phyloP scores from a whole-genome alignment of 495 filamentous ascomycete species.

The Aspergillus cavernicola region DNA sequence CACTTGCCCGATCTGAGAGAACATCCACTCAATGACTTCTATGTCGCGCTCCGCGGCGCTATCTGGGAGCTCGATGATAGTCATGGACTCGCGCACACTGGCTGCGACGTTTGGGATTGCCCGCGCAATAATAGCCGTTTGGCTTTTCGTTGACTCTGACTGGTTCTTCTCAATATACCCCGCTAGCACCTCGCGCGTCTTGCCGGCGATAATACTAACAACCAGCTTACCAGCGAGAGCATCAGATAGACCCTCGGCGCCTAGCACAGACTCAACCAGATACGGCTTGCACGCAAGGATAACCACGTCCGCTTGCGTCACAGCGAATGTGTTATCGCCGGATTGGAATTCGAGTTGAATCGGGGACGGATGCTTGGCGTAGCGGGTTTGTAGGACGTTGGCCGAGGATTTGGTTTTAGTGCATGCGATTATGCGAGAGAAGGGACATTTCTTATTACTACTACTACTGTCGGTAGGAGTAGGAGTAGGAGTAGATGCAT shows the following conservation, averaged over 20 bases:
- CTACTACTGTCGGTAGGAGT: no score
- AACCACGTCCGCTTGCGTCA: neutral
- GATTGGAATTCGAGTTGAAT: neutral
- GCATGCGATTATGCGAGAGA: neutral
- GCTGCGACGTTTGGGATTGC: slow-evolving; percentile 41
- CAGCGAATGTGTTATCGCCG: neutral
- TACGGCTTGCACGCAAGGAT: slow-evolving; percentile 5
- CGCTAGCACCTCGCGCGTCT: neutral
- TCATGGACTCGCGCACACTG: slow-evolving; percentile 34
- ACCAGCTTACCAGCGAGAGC: neutral
- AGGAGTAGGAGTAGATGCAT: neutral
- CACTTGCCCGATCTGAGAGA: slow-evolving; percentile 34
- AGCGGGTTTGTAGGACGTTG: neutral
- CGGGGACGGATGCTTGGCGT: neutral
- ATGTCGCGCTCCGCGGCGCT: neutral
- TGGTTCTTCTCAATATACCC: neutral
- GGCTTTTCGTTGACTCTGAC: neutral
- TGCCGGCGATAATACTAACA: neutral
- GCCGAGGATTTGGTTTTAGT: neutral
- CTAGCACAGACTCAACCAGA: neutral
- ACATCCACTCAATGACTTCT: slow-evolving; percentile 29
- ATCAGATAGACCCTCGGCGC: neutral
- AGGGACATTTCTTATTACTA: neutral
- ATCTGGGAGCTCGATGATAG: slow-evolving; percentile 27
- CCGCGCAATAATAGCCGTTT: slow-evolving; percentile 9